A percentile compares a stretch with the other conserved stretches of the same genome.
These are phyloP conservation scores for Pseudocercospora vitis DNA, from an alignment of 2,329 filamentous ascomycete genomes.

Conservation along the genomic window DNA sequence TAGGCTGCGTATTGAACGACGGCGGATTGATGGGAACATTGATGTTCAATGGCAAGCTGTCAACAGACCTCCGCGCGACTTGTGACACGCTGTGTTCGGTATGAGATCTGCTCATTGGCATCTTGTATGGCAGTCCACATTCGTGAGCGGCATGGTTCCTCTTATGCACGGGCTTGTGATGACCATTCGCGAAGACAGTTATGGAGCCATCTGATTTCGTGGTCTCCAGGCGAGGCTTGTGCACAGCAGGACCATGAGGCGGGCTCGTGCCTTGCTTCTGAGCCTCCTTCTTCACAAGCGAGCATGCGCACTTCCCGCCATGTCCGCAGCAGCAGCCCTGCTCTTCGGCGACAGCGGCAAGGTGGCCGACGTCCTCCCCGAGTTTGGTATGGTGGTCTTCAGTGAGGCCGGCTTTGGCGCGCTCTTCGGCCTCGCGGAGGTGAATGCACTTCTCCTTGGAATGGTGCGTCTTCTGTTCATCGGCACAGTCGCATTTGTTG, in stretches of 20 bases:
- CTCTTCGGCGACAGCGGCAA: slow-evolving; percentile 40
- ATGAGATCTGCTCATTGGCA: slow-evolving; percentile 58
- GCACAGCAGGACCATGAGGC: slow-evolving; percentile 45
- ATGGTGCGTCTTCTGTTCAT: slow-evolving; percentile 68
- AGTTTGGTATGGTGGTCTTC: slow-evolving; percentile 27
- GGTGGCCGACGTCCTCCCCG: slow-evolving; percentile 29
- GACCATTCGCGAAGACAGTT: slow-evolving; percentile 63
- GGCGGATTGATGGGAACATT: slow-evolving; percentile 12
- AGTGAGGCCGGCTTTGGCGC: slow-evolving; percentile 34
- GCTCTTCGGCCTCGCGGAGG: slow-evolving; percentile 40
- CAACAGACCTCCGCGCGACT: slow-evolving; percentile 52
- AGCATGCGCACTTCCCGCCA: slow-evolving; percentile 61
- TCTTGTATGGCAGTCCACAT: slow-evolving; percentile 62
- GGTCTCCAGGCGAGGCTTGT: slow-evolving; percentile 57
- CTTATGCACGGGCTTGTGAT: slow-evolving; percentile 64
- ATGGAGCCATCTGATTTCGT: slow-evolving; percentile 61
- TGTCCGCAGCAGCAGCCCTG: slow-evolving; percentile 56
- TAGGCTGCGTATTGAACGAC: slow-evolving; percentile 13
- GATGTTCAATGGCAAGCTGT: slow-evolving; percentile 48
- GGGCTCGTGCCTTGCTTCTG: slow-evolving; percentile 31
- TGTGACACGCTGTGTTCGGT: slow-evolving; percentile 47
- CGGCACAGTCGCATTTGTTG: slow-evolving; percentile 94
- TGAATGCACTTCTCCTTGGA: slow-evolving; percentile 49
- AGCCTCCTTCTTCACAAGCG: slow-evolving; percentile 56
- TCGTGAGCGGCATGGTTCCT: slow-evolving; percentile 65